These are phyloP conservation scores for Epichloe brachyelytri DNA, from an alignment of 2,329 filamentous ascomycete genomes.

Conservation along the genomic window DNA sequence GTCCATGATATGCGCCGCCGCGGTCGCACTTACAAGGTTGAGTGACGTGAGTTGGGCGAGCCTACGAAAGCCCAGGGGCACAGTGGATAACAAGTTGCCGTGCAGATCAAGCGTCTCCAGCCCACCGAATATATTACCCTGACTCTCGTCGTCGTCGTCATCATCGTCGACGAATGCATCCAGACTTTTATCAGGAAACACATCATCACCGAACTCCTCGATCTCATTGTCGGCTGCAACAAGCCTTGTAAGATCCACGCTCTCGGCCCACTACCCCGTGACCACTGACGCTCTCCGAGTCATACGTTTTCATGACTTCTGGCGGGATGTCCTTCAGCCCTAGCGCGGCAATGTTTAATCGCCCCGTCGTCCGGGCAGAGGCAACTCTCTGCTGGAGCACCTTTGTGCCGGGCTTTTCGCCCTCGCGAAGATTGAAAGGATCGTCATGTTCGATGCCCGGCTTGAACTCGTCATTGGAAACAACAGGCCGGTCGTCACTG, in stretches of 20 bases:
- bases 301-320: slow-evolving; percentile 86
- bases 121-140: slow-evolving; percentile 67
- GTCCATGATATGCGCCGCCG: background rate
- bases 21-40: slow-evolving; percentile 52
- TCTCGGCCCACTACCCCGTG: slow-evolving; percentile 77
- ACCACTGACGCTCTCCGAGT: slow-evolving; percentile 52
- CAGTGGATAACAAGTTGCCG: slow-evolving; percentile 59
- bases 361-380: slow-evolving; percentile 61
- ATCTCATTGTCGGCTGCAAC: slow-evolving; percentile 86
- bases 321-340: slow-evolving; percentile 65
- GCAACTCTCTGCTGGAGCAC: slow-evolving; percentile 62
- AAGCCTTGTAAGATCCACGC: slow-evolving; percentile 73
- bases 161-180: slow-evolving; percentile 42
- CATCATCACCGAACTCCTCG: slow-evolving; percentile 53
- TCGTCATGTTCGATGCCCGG: slow-evolving; percentile 44
- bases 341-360: slow-evolving; percentile 80
- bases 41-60: slow-evolving; percentile 64
- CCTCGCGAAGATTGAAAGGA: slow-evolving; percentile 56
- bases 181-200: slow-evolving; percentile 64
- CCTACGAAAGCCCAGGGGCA: slow-evolving; percentile 65
- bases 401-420: slow-evolving; percentile 46
- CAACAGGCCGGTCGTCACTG: slow-evolving; percentile 23
- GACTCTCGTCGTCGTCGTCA: slow-evolving; percentile 50
- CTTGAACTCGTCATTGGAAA: slow-evolving; percentile 29
- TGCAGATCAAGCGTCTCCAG: slow-evolving; percentile 76